phyloP scores from a whole-genome alignment of 2,329 filamentous ascomycete species.

The Xylariaceae sp. region DNA sequence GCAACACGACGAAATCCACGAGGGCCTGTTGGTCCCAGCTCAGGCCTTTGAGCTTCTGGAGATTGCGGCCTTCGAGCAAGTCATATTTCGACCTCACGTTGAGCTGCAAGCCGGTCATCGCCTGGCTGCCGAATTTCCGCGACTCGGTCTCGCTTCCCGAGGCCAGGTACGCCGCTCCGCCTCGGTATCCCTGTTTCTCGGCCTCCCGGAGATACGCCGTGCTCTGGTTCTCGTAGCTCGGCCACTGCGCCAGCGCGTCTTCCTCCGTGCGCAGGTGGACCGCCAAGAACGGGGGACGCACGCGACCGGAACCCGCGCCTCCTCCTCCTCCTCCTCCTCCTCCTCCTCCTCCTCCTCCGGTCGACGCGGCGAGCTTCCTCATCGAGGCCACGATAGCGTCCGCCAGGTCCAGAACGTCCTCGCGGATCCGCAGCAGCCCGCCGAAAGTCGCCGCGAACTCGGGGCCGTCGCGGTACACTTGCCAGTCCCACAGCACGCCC shows the following conservation, averaged over 20 bases:
- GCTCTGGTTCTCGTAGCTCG: conserved; percentile 45
- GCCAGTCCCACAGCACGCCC: conserved; percentile 50
- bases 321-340: too few species aligned
- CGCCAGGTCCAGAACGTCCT: conserved; percentile 35
- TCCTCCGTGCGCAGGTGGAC: conserved; percentile 50
- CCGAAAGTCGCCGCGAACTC: conserved; percentile 49
- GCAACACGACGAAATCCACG: conserved; percentile 45
- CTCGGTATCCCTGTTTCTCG: conserved; percentile 35
- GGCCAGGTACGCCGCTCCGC: conserved; percentile 45
- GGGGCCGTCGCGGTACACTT: conserved; percentile 48
- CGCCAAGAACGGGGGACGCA: conserved; percentile 37
- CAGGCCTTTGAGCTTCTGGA: conserved; percentile 36
- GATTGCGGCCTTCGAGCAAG: conserved; percentile 33
- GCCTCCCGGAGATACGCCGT: conserved; percentile 42
- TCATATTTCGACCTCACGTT: conserved; percentile 43
- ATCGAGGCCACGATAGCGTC: conserved; percentile 22
- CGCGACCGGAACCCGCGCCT: background rate
- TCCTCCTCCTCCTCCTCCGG: too few species aligned
- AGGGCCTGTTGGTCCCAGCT: conserved; percentile 50
- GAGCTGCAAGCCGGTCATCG: conserved; percentile 32
- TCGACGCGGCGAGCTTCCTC: conserved; percentile 21
- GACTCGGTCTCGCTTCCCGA: conserved; percentile 47
- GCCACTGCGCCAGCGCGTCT: conserved; percentile 49
- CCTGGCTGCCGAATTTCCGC: conserved; percentile 38
- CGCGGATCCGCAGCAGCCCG: conserved; percentile 45